Conservation (phyloP, 1,284 basidiomycete genomes). For the Boletus hoseneyae region DNA sequence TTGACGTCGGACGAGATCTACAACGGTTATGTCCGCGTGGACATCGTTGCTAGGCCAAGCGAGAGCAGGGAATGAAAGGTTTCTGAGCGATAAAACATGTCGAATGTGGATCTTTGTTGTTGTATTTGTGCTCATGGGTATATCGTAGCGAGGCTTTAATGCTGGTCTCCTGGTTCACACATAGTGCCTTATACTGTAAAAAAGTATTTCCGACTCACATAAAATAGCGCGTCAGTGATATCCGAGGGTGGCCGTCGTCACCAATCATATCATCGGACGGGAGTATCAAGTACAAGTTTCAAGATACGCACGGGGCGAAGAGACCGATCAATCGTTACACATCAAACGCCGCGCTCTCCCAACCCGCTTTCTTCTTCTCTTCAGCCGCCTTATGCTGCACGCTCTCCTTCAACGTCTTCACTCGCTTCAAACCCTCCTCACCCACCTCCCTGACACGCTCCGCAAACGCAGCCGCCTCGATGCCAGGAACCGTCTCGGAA, state of each 20-base stretch:
- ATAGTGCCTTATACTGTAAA: no score
- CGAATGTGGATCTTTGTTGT: no score
- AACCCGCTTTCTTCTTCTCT: constrained; percentile 22
- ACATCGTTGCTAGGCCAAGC: constrained; percentile 33
- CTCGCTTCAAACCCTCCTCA: constrained; percentile 17
- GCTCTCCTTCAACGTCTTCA: constrained; percentile 29
- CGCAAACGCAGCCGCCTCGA: constrained; percentile 9
- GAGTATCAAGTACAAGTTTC: neutral
- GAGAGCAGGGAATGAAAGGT: constrained; percentile 12
- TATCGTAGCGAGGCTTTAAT: no score
- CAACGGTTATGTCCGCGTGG: constrained; percentile 54
- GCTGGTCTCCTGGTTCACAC: no score
- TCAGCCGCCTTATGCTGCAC: constrained; percentile 19
- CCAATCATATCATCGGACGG: neutral
- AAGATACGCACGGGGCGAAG: neutral
- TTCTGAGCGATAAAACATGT: no score
- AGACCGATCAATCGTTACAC: constrained; percentile 2
- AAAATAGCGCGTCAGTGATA: no score
- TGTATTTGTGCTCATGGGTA: neutral
- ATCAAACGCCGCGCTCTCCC: constrained; percentile 30
- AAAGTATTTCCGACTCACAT: no score
- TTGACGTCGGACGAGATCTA: constrained; percentile 58
- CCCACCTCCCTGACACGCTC: constrained; percentile 10
- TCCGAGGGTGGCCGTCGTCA: no score
- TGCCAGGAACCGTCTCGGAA: constrained; percentile 29